Conservation (phyloP, 1,284 basidiomycete species). For the Austropuccinia psidii region DNA sequence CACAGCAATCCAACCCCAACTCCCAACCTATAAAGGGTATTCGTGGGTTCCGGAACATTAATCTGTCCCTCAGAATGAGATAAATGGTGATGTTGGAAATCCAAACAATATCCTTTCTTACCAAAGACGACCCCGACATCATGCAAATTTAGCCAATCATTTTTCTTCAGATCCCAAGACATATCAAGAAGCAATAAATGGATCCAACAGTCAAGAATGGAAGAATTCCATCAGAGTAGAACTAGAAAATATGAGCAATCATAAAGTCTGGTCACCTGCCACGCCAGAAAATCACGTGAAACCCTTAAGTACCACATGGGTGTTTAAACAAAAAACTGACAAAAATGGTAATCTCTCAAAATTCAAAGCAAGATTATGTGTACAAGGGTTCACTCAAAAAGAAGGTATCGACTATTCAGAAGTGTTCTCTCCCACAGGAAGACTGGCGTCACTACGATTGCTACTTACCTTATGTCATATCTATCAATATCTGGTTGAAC, state of each 20-base stretch:
- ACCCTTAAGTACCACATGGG: constrained; percentile 46
- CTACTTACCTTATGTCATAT: constrained; percentile 49
- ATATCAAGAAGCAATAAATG: not conserved
- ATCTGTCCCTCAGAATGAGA: no score
- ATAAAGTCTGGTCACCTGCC: not conserved
- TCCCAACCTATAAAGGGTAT: no score
- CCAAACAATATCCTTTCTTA: no score
- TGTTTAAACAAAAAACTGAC: constrained; percentile 49
- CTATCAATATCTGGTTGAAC: constrained; percentile 47
- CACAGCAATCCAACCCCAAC: no score
- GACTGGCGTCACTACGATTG: constrained; percentile 46
- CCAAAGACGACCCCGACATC: no score
- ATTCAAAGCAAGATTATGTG: constrained; percentile 50
- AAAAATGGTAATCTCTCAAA: constrained; percentile 44
- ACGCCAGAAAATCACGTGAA: constrained; percentile 40
- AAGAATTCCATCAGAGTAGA: not conserved
- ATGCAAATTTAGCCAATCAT: no score
- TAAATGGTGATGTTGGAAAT: no score
- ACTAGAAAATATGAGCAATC: not conserved
- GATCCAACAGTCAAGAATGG: not conserved
- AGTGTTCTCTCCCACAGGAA: constrained; percentile 50
- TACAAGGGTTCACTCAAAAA: constrained; percentile 51
- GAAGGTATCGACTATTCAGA: constrained; percentile 51
- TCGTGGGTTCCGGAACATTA: no score
- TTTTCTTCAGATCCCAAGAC: not conserved